These are phyloP conservation scores for Simplicillium aogashimaense DNA, from an alignment of 2,329 filamentous ascomycete genomes.

Conservation along the genomic window DNA sequence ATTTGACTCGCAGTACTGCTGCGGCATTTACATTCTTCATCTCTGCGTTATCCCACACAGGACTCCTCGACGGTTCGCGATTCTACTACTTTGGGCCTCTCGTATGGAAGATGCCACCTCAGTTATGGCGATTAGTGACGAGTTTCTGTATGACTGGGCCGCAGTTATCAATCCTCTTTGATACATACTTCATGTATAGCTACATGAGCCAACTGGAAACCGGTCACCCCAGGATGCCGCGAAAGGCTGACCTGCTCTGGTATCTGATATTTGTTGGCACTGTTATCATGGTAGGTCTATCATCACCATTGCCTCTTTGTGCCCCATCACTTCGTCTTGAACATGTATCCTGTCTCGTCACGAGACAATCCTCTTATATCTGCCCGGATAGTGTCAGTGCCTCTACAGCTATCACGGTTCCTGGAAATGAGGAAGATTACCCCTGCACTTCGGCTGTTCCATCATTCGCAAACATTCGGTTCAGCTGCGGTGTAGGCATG, in stretches of 20 bases:
- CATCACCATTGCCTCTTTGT: conserved; percentile 12
- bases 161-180: conserved; percentile 48
- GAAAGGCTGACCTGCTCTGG: conserved; percentile 69
- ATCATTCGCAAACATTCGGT: conserved; percentile 60
- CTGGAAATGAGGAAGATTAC: conserved; percentile 76
- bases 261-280: conserved; percentile 66
- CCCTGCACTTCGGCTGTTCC: conserved; percentile 50
- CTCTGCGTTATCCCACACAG: conserved; percentile 23
- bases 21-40: conserved; percentile 4
- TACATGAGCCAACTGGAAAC: conserved; percentile 69
- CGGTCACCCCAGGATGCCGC: conserved; percentile 59
- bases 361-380: conserved; percentile 48
- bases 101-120: conserved; percentile 40
- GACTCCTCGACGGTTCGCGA: conserved; percentile 35
- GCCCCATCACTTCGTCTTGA: conserved; percentile 5
- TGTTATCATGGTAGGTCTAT: conserved; percentile 66
- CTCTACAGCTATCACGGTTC: conserved; percentile 69
- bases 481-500: conserved; percentile 60
- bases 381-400: conserved; percentile 63
- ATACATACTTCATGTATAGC: conserved; percentile 67
- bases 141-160: conserved; percentile 30
- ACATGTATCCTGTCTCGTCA: conserved; percentile 5
- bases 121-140: conserved; percentile 32
- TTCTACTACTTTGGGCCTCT: conserved; percentile 32
- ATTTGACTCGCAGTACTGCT: conserved; percentile 2